phyloP scores from a whole-genome alignment of 352 stramenopile genomes.

The Phytophthora europaea region DNA sequence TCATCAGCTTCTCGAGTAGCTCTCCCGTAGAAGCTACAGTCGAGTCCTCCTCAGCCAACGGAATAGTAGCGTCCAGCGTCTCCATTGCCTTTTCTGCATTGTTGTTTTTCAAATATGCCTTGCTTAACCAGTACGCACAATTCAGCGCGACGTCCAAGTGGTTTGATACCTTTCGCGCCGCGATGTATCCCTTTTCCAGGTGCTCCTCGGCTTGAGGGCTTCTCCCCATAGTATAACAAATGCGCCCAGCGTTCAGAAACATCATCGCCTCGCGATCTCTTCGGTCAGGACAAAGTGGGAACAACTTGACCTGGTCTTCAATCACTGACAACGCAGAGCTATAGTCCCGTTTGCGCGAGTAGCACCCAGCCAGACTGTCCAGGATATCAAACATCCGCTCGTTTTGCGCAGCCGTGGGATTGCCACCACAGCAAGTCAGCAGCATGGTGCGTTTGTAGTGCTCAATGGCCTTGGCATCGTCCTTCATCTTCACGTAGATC shows the following conservation, averaged over 20 bases:
- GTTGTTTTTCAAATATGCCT: conserved; percentile 48
- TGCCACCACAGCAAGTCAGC: conserved; percentile 41
- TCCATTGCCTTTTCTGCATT: conserved; percentile 42
- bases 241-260: conserved; percentile 67
- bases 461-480: conserved; percentile 67
- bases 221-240: conserved; percentile 66
- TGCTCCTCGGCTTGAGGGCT: conserved; percentile 55
- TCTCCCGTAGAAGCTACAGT: conserved; percentile 35
- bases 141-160: conserved; percentile 56
- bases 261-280: conserved; percentile 55
- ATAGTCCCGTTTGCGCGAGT: conserved; percentile 67
- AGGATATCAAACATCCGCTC: conserved; percentile 73
- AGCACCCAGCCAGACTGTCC: conserved; percentile 60
- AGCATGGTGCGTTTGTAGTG: conserved; percentile 71
- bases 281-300: conserved; percentile 51
- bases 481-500: conserved; percentile 61
- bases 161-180: conserved; percentile 24
- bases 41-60: conserved; percentile 32
- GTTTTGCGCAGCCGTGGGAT: conserved; percentile 41
- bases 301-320: conserved; percentile 58
- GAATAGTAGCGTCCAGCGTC: conserved; percentile 37
- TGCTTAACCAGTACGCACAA: conserved; percentile 62
- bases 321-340: conserved; percentile 63
- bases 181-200: conserved; percentile 51
- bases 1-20: conserved; percentile 55